These are phyloP conservation scores for Diaporthe longicolla DNA, from an alignment of 2,329 filamentous ascomycete genomes.

Conservation along the genomic window DNA sequence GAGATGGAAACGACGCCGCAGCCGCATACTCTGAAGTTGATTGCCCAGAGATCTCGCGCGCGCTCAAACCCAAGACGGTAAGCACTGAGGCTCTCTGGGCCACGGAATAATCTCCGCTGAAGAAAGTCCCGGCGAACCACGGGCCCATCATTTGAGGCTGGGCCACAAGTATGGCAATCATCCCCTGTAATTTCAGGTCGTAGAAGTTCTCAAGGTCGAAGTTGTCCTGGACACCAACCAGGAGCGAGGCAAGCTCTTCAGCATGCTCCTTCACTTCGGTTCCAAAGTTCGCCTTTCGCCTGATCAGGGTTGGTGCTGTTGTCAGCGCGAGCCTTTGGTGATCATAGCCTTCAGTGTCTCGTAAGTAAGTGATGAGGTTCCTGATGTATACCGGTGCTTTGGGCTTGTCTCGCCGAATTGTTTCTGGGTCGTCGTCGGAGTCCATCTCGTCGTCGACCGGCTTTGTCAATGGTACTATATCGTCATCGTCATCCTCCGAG, in stretches of 20 bases:
- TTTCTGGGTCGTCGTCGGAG: constrained; percentile 91
- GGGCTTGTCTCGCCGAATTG: constrained; percentile 86
- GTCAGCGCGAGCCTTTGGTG: constrained; percentile 84
- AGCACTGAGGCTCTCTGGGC: constrained; percentile 87
- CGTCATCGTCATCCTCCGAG: constrained; percentile 73
- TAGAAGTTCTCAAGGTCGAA: constrained; percentile 86
- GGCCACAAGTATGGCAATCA: constrained; percentile 85
- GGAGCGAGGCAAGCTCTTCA: constrained; percentile 81
- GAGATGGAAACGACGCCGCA: constrained; percentile 80
- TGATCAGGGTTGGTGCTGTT: constrained; percentile 84
- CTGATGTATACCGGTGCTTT: constrained; percentile 91
- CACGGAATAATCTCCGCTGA: constrained; percentile 92
- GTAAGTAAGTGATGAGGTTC: constrained; percentile 83
- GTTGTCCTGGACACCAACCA: constrained; percentile 87
- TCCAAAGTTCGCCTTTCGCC: constrained; percentile 89
- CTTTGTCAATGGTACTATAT: constrained; percentile 84
- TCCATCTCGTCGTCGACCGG: constrained; percentile 91
- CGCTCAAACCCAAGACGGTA: constrained; percentile 83
- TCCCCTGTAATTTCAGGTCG: constrained; percentile 80
- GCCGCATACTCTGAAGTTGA: constrained; percentile 68
- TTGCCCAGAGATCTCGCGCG: constrained; percentile 87
- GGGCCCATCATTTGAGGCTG: constrained; percentile 83
- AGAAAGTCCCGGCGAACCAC: constrained; percentile 88
- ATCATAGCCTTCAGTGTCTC: constrained; percentile 87
- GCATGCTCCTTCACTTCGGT: constrained; percentile 89